Base-by-base conservation (phyloP, 345 rosid species). In the Gossypium thurberi region DNA sequence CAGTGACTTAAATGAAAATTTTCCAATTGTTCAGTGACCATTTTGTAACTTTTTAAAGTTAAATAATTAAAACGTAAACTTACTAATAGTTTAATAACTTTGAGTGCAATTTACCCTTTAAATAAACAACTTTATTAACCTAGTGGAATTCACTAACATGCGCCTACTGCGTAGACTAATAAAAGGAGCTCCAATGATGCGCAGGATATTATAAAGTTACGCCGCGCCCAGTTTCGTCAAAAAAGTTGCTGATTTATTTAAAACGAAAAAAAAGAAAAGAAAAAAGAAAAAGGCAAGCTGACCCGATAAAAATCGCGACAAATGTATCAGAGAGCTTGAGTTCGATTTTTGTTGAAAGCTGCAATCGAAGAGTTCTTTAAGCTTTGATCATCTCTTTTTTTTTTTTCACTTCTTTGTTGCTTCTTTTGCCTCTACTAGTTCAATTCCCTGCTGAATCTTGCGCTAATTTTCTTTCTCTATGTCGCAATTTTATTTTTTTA, bases 161-260 rank as follows among this genome's bases (percentile, higher is more conserved):
- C 83, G 77, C 84, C 2, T 1, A 14, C 50, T 81, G 90, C 85
- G 84, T 76, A 71, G 69, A 17, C 10, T 73, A 58, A 33, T 5
- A 48, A 37, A 6, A 12, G 52, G 15, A 42, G 2, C 33, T 26
- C 10, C 61, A 28, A 43, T n/a, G 64, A 14, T 20, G 70, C 53
- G 62, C 55, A 73, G 51, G 62, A 33, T 63, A 63, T 63, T 23
- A 9, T 53, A 62, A 63, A 52, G 70, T 21, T 64, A 51, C 70
- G 61, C 69, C 33, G 62, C 37, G 62, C 62, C 62, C 8, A 57
- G 37, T 57, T 57, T 23, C 62, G 62, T 57, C 37, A 57, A 57
- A 57, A 55, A 57, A 23, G 62, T 11, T 57, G 62, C 37, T 23
- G 15, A 57, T 57, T 57, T 21, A 57, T 57, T 57, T 37, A 10